These are phyloP conservation scores for Diatrype stigma DNA, from an alignment of 2,329 filamentous ascomycete genomes.

Conservation along the genomic window DNA sequence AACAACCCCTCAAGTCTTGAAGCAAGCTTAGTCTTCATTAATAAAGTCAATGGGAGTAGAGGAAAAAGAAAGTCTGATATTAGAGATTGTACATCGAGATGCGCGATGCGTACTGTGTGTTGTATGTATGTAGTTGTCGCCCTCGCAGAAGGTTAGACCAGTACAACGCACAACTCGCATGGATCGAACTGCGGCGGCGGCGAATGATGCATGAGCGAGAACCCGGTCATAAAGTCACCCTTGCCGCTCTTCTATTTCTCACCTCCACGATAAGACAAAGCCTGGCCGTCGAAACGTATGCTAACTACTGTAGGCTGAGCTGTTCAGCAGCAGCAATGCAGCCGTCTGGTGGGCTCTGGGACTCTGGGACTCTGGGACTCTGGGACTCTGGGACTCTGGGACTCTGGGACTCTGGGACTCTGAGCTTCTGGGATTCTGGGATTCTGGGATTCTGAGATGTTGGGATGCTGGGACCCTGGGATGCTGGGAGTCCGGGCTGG, in stretches of 20 bases:
- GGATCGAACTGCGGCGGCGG: neutral
- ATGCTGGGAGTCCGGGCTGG: too few species aligned
- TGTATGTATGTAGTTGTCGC: neutral
- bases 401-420: too few species aligned
- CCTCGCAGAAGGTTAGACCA: neutral
- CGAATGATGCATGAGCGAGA: neutral
- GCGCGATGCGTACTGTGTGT: neutral
- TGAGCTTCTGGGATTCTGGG: too few species aligned
- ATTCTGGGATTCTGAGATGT: too few species aligned
- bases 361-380: too few species aligned
- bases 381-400: too few species aligned
- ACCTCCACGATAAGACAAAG: neutral
- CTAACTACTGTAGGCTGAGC: neutral
- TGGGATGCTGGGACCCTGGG: too few species aligned
- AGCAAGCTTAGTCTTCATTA: slow-evolving; percentile 3
- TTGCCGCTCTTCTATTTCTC: neutral
- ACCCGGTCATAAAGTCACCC: neutral
- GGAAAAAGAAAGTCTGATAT: slow-evolving; percentile 2
- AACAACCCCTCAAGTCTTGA: slow-evolving; percentile 1
- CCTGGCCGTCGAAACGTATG: neutral
- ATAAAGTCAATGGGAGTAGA: slow-evolving; percentile 1
- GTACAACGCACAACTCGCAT: neutral
- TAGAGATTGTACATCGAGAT: neutral
- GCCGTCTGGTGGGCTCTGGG: too few species aligned
- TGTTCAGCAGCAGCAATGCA: too few species aligned